A percentile compares a stretch with the other conserved stretches of the same genome.
Conservation (phyloP, 192 early-diverging fungal genomes). For the Allomyces macrogynus region DNA sequence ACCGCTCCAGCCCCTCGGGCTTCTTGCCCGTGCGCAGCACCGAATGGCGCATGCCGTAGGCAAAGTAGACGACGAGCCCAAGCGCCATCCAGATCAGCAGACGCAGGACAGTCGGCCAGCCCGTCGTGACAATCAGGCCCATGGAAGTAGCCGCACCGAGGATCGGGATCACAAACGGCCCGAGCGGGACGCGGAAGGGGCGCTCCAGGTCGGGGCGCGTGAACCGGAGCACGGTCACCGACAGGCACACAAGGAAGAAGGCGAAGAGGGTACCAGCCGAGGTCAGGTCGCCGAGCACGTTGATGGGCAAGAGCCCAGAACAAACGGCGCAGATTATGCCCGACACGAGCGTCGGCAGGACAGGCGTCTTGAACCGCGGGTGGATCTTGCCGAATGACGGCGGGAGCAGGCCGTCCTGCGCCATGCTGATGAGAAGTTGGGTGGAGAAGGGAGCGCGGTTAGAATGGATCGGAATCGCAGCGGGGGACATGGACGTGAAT, state of each 20-base stretch:
- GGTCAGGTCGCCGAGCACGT: constrained; percentile 62
- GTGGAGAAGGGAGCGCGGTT: no score
- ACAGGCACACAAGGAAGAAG: constrained; percentile 64
- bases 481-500: no score
- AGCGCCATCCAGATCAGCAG: constrained; percentile 58
- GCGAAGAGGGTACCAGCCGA: constrained; percentile 67
- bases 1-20: no score
- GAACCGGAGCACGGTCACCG: constrained; percentile 51
- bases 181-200: constrained; percentile 47
- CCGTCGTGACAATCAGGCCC: constrained; percentile 43
- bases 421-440: constrained; percentile 23
- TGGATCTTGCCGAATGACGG: constrained; percentile 46
- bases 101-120: constrained; percentile 41
- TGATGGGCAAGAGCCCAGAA: constrained; percentile 55
- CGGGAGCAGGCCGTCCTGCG: constrained; percentile 66
- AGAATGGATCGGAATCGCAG: no score
- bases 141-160: constrained; percentile 36
- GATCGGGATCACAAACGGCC: constrained; percentile 41
- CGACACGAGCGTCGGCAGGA: constrained; percentile 43
- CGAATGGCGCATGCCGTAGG: constrained; percentile 45
- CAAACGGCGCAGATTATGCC: constrained; percentile 42
- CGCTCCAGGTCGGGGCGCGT: constrained; percentile 46
- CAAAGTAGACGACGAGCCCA: constrained; percentile 48
- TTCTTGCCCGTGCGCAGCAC: constrained; percentile 10
- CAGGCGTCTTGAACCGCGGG: constrained; percentile 51